Percentiles rank a stretch among this genome's conserved stretches.
phyloP scores from a whole-genome alignment of 1,284 basidiomycete species.

The Mycena sp. region DNA sequence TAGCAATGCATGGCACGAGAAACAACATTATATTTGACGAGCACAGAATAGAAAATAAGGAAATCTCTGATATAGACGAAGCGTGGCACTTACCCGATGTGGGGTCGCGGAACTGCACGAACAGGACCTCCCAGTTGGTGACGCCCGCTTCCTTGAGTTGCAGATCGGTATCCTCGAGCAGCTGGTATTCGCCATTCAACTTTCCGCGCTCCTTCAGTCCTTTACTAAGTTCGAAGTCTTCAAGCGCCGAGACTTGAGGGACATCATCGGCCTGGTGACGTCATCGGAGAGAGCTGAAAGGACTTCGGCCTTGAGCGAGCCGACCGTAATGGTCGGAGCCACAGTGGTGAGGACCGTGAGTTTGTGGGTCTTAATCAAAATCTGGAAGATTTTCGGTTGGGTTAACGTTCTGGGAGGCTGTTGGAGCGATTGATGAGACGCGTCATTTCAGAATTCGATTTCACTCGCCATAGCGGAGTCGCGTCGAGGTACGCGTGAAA shows the following conservation, averaged over 20 bases:
- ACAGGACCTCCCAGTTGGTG: constrained; percentile 71
- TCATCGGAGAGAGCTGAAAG: constrained; percentile 66
- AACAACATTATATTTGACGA: constrained; percentile 8
- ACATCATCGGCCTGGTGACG: constrained; percentile 51
- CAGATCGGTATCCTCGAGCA: constrained; percentile 53
- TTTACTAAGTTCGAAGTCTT: constrained; percentile 74
- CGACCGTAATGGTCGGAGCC: constrained; percentile 62
- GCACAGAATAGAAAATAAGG: constrained; percentile 22
- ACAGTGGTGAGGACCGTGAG: constrained; percentile 69
- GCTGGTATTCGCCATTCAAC: constrained; percentile 59
- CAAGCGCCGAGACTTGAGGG: constrained; percentile 51
- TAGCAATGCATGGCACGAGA: neutral
- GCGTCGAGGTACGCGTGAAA: neutral
- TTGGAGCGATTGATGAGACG: constrained; percentile 5
- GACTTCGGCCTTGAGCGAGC: constrained; percentile 66
- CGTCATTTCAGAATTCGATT: neutral
- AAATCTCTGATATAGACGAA: neutral
- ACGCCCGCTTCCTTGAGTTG: constrained; percentile 59
- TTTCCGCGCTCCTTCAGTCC: constrained; percentile 60
- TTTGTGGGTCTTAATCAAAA: constrained; percentile 78
- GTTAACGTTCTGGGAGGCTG: constrained; percentile 53
- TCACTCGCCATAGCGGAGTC: constrained; percentile 31
- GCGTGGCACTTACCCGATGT: constrained; percentile 58
- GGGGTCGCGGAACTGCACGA: constrained; percentile 68
- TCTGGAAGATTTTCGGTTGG: constrained; percentile 64